A percentile compares a stretch with the other conserved stretches of the same genome.
Conservation (phyloP, 169 alveolate species). For the Babesia ovis region DNA sequence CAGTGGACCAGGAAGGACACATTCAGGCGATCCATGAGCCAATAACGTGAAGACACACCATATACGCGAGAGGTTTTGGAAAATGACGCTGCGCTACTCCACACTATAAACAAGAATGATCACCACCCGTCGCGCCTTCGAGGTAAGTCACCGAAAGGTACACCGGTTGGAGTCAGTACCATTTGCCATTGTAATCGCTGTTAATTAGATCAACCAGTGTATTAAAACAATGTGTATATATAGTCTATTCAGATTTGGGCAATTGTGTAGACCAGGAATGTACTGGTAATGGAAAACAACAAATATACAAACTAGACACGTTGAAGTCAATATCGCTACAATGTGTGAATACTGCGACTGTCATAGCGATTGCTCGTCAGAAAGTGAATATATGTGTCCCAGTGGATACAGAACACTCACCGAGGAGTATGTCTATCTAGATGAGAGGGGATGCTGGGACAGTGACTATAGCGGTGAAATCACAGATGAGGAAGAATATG, state of each 20-base stretch:
- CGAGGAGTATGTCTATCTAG: not conserved
- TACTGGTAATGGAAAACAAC: too few species aligned
- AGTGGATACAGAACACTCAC: too few species aligned
- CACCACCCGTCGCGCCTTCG: not conserved
- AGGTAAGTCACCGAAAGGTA: too few species aligned
- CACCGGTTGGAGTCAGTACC: too few species aligned
- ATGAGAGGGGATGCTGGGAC: not conserved
- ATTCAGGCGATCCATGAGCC: not conserved
- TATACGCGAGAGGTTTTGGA: not conserved
- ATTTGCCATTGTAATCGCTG: too few species aligned
- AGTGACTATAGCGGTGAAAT: not conserved
- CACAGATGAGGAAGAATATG: not conserved
- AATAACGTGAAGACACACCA: not conserved
- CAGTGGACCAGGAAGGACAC: not conserved
- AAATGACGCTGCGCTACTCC: not conserved
- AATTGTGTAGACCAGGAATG: too few species aligned
- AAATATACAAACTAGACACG: too few species aligned
- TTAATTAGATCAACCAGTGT: too few species aligned
- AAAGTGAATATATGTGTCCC: not conserved
- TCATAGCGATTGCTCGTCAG: not conserved
- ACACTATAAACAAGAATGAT: not conserved
- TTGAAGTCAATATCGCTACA: not conserved
- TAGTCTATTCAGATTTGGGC: too few species aligned
- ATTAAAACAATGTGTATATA: too few species aligned
- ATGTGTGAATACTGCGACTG: conserved; percentile 3